Base-by-base conservation (phyloP, 106 monocot species). In the Dendrobium nobile region DNA sequence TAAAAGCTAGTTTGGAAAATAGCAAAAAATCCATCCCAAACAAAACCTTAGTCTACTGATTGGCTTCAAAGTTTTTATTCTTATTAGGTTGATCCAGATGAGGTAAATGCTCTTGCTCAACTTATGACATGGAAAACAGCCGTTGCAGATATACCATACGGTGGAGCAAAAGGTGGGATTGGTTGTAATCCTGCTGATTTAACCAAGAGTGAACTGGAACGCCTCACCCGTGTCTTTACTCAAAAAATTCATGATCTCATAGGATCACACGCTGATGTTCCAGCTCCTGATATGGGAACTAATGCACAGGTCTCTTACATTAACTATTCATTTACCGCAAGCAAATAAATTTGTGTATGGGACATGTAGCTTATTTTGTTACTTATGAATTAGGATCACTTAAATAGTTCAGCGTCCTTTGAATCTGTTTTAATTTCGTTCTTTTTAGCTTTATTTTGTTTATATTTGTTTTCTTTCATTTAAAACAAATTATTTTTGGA, bases 101-200 rank as follows among this genome's bases (percentile, higher is more conserved):
- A 96, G 84, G 93, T 96, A 42, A 93, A 92, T 79, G 96, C 93
- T 47, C 87, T 96, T 33, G 96, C 93, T 73, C 96, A 96, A 84
- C 84, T 96, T 27, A 96, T 96, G 96, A 93, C 96, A 19, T 96
- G 96, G 96, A 96, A 96, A 83, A 96, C 96, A 31, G 93, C 96
- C 17, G 96, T 96, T 26, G 93, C 85, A 19, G 93, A 91, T 45
- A 78, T 96, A 78, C 96, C 96, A 47, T 93, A 96, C 82, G 96
- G 96, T 42, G 96, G 96, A 47, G 96, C 96, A 55, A 96, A 96
- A 84, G 96, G 96, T 75, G 96, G 91, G 37, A 96, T 96, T 74
- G 93, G 90, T 10, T 96, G 96, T 64, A 67, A 87, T 24, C 96
- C 96, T 37, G 61, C 84, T n/a, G 90, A 96, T 41, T 79, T 96